phyloP scores from a whole-genome alignment of 768 basidiomycete genomes.

The Pholiota conissans region DNA sequence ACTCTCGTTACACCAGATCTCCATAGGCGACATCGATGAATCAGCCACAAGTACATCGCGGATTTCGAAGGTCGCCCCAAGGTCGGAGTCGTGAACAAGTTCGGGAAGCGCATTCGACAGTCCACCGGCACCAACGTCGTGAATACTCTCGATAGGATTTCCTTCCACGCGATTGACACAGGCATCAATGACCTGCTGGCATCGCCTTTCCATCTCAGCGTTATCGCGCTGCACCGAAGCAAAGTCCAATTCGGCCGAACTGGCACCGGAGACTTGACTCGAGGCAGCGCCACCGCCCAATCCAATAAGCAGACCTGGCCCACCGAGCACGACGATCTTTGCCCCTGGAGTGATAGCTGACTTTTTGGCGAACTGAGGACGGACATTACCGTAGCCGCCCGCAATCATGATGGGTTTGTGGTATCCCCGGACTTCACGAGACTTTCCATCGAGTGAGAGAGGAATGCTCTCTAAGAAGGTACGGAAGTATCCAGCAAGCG shows the following conservation, averaged over 20 bases:
- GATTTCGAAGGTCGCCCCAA: constrained; percentile 93
- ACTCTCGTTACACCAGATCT: constrained; percentile 99
- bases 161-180: constrained; percentile 60
- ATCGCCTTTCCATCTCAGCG: constrained; percentile 96
- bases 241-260: constrained; percentile 93
- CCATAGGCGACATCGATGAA: constrained; percentile 96
- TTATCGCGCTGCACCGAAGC: constrained; percentile 98
- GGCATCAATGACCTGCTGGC: constrained; percentile 96
- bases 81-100: constrained; percentile 91
- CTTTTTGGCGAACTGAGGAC: constrained; percentile 81
- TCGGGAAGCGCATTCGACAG: constrained; percentile 96
- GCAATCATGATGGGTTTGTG: constrained; percentile 99
- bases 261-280: constrained; percentile 88
- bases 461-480: constrained; percentile 85
- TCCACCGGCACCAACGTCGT: constrained; percentile 98
- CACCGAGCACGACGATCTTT: constrained; percentile 90
- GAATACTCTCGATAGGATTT: constrained; percentile 93
- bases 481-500: constrained; percentile 90
- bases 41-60: constrained; percentile 92
- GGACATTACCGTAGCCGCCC: constrained; percentile 93
- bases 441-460: constrained; percentile 42
- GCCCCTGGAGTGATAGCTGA: constrained; percentile 74
- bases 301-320: constrained; percentile 95
- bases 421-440: constrained; percentile 82
- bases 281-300: constrained; percentile 96